phyloP scores from a whole-genome alignment of 331 rosid genomes.

The Stylosanthes scabra region DNA sequence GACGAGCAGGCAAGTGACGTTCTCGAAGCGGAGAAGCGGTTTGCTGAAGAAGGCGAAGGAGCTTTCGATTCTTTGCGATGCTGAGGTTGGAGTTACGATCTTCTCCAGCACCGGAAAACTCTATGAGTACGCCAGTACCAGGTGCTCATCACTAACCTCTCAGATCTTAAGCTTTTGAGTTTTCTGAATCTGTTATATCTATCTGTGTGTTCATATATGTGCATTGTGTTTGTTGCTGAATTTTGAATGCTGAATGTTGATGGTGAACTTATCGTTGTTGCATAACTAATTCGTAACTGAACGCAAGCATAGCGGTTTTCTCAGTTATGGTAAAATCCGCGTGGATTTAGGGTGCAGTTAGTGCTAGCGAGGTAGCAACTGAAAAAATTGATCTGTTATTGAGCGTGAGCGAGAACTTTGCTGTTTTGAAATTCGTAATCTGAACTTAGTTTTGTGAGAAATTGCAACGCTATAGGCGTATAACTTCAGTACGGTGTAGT shows the following conservation, averaged over 20 bases:
- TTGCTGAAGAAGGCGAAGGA: constrained; percentile 95
- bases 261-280: neutral
- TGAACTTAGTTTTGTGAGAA: neutral
- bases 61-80: constrained; percentile 91
- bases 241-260: neutral
- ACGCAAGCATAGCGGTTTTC: neutral
- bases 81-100: constrained; percentile 89
- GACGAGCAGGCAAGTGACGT: constrained; percentile 93
- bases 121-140: constrained; percentile 80
- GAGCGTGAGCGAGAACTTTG: constrained; percentile 1
- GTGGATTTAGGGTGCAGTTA: neutral
- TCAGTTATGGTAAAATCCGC: neutral
- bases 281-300: neutral
- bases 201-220: neutral
- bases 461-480: neutral
- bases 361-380: neutral
- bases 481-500: neutral
- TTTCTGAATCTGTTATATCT: neutral
- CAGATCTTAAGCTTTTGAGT: constrained; percentile 6
- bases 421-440: neutral
- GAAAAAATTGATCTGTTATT: neutral
- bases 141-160: constrained; percentile 45
- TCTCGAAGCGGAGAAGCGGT: constrained; percentile 90
- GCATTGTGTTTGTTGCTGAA: constrained; percentile 13
- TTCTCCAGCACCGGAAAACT: constrained; percentile 96